phyloP scores from a whole-genome alignment of 2,329 filamentous ascomycete genomes.

The Zopfia rhizophila region DNA sequence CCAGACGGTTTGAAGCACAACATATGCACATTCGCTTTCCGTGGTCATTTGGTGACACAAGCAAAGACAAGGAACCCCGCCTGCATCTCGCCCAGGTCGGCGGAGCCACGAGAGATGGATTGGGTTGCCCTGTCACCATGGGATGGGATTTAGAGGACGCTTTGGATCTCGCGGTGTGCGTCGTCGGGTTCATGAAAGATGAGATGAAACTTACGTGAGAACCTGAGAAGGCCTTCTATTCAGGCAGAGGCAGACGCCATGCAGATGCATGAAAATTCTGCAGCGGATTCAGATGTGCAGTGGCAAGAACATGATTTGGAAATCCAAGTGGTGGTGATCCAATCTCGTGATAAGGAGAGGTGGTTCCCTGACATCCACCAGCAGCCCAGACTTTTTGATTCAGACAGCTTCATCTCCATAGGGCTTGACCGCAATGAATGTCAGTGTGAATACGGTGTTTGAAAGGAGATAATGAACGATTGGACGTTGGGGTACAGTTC shows the following conservation, averaged over 20 bases:
- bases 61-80: slow-evolving; percentile 28
- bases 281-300: slow-evolving; percentile 9
- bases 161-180: slow-evolving; percentile 8
- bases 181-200: slow-evolving; percentile 4
- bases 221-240: too few species aligned
- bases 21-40: slow-evolving; percentile 18
- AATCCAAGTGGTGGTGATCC: too few species aligned
- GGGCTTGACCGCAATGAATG: too few species aligned
- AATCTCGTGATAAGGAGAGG: too few species aligned
- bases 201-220: too few species aligned
- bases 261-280: too few species aligned
- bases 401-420: too few species aligned
- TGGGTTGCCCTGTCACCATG: slow-evolving; percentile 22
- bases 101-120: slow-evolving; percentile 22
- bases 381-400: too few species aligned
- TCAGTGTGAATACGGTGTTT: too few species aligned
- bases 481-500: background rate
- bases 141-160: slow-evolving; percentile 20
- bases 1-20: slow-evolving; percentile 14
- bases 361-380: too few species aligned
- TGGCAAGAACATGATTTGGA: background rate
- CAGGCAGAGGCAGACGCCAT: too few species aligned
- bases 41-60: slow-evolving; percentile 30
- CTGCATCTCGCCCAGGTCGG: slow-evolving; percentile 32
- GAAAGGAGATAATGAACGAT: background rate